Evolutionary conservation across 2,329 filamentous ascomycete species (phyloP), one percentile per base, ranked within the genome.

Genomic region (Fusarium nisikadoi): DNA sequence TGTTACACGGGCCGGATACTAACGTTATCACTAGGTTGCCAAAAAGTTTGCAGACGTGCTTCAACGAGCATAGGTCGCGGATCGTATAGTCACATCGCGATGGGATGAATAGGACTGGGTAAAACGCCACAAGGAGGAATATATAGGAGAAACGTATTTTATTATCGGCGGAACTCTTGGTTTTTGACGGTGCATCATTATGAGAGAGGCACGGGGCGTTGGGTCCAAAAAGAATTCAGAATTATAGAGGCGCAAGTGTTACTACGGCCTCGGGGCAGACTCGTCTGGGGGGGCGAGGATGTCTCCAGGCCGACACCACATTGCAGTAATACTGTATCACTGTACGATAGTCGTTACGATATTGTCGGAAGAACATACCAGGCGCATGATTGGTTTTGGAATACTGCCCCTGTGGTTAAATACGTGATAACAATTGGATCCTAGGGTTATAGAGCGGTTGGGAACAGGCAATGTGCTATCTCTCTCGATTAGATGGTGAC

Each of bases 241-340:
- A 75, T 63, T 76, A 77, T 77, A 77, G 76, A 77, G 54, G 70
- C 64, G 73, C 68, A 68, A 65, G 64, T 76, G 75, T 69, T 62
- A 49, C 45, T 60, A 50, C 43, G 58, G 45, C 39, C 39, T 43
- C 42, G 55, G 71, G 46, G 46, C 64, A 60, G 73, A 68, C 72
- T 78, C 72, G 72, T 73, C 76, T 74, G 74, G 78, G 76, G 77
- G 74, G 71, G 65, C 67, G 65, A 62, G 72, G 27, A 60, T 57
- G 55, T 63, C 53, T 41, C 46, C 36, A 41, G 67, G 55, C 54
- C 53, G 41, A 60, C 47, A 71, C 65, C 65, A 73, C 74, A 49
- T 71, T 71, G 74, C 75, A 76, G 75, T 81, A 81, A 81, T 78
- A 77, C 75, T 78, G 80, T 80, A 81, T 79, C 75, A 77, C 75